A percentile compares a stretch with the other conserved stretches of the same genome.
These are phyloP conservation scores for Diutina sp. DNA, from an alignment of 1,139 yeast species.

Conservation along the genomic window DNA sequence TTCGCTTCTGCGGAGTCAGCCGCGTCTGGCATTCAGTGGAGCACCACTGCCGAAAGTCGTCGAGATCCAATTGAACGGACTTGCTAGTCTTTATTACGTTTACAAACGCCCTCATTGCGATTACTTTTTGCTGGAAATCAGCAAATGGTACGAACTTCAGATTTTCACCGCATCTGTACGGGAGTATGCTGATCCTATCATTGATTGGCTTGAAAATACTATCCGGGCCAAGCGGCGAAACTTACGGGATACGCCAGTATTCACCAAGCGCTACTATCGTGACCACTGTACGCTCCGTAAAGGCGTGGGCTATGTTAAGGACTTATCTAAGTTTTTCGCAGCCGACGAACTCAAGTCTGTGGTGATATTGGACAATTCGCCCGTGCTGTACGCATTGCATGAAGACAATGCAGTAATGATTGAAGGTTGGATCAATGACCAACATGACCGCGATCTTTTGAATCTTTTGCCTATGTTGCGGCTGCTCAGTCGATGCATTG, in stretches of 20 bases:
- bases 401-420: constrained; percentile 83
- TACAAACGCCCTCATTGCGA: constrained; percentile 90
- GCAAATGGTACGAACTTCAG: constrained; percentile 81
- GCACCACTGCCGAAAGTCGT: constrained; percentile 53
- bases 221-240: background rate
- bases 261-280: constrained; percentile 59
- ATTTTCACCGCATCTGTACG: constrained; percentile 89
- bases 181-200: constrained; percentile 95
- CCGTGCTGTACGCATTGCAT: constrained; percentile 74
- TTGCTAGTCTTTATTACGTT: constrained; percentile 76
- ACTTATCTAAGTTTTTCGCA: constrained; percentile 40
- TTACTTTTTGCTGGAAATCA: constrained; percentile 61
- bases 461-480: constrained; percentile 71
- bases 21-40: constrained; percentile 12
- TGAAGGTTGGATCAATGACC: constrained; percentile 97
- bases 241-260: constrained; percentile 13
- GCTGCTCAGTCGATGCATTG: constrained; percentile 69
- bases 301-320: constrained; percentile 85
- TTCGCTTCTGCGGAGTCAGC: constrained; percentile 60
- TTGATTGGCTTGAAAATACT: constrained; percentile 56
- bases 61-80: constrained; percentile 61
- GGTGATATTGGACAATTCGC: constrained; percentile 83
- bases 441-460: constrained; percentile 71
- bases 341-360: constrained; percentile 48
- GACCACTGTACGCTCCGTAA: constrained; percentile 64